phyloP scores from a whole-genome alignment of 2,329 filamentous ascomycete species.

The Whalleya microplaca region DNA sequence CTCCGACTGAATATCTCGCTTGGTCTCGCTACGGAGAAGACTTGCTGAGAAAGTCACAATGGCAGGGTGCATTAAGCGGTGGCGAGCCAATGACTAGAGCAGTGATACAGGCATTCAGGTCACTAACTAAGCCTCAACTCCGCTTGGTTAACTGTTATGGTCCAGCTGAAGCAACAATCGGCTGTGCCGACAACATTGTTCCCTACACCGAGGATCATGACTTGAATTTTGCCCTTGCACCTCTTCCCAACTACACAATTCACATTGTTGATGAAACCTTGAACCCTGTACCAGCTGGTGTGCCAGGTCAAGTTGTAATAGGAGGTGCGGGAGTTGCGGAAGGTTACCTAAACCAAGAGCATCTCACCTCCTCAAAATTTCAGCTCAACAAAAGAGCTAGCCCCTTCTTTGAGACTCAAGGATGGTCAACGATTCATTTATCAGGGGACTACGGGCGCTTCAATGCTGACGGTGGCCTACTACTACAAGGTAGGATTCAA shows the following conservation, averaged over 20 bases:
- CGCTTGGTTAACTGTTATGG: slow-evolving; percentile 33
- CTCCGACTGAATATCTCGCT: not conserved
- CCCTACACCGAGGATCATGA: not conserved
- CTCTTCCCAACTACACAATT: slow-evolving; percentile 37
- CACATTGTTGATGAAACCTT: slow-evolving; percentile 46
- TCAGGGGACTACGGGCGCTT: slow-evolving; percentile 47
- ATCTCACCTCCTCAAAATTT: too few species aligned
- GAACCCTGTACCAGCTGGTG: slow-evolving; percentile 38
- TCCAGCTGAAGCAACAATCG: slow-evolving; percentile 29
- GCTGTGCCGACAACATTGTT: not conserved
- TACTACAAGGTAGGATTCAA: slow-evolving; percentile 41
- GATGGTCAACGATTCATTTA: slow-evolving; percentile 43
- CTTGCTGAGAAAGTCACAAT: not conserved
- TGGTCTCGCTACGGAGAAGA: not conserved
- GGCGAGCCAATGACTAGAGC: slow-evolving; percentile 11
- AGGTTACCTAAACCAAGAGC: slow-evolving; percentile 44
- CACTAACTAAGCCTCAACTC: slow-evolving; percentile 1
- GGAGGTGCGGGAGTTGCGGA: slow-evolving; percentile 46
- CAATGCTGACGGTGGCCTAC: slow-evolving; percentile 38
- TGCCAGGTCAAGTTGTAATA: slow-evolving; percentile 47
- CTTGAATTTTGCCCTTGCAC: not conserved
- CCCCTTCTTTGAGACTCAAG: slow-evolving; percentile 14
- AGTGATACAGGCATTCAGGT: slow-evolving; percentile 10
- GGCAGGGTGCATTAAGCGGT: slow-evolving; percentile 11
- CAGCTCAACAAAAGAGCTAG: slow-evolving; percentile 20